Evolutionary conservation across 2,329 filamentous ascomycete species (phyloP), one percentile per base, ranked within the genome.

Genomic region (Aspergillus sp.): DNA sequence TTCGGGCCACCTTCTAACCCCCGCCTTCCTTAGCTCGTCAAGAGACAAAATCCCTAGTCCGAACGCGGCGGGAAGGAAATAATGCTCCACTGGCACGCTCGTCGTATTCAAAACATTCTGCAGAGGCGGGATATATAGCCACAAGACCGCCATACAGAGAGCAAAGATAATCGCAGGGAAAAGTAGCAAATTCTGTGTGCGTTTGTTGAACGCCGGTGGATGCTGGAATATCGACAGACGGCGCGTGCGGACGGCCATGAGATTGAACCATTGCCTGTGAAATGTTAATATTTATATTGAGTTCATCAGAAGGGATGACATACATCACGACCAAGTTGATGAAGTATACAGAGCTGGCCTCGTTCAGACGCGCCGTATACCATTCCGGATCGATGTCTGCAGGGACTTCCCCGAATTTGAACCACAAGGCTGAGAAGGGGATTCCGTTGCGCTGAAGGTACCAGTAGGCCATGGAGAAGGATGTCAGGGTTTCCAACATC

Each of bases 261-360:
- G 79, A 70, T 89, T 91, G 80, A 92, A 92, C 81, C 87, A 88
- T 80, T 91, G 88, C 81, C 82, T 70, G 12, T 10, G 45, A 10
- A 0, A 10, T n/a, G 20, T 54, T 29, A 56, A 56, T 46, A 9
- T 39, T 46, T 75, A 56, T 20, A 14, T n/a, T 7, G 31, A 18
- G n/a, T 16, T 5, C 52, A 29, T 46, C 16, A 36, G 1, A 49
- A 1, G 16, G 7, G n/a, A 24, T 1, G 51, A 72, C 82, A 73
- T 78, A 85, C 89, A 93, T 91, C 52, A 93, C 87, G 2, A 94
- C 90, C 22, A 94, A 78, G 60, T 88, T 93, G 65, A 92, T 84
- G 67, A 93, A 93, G 74, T 93, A 93, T 60, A 94, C 87, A 16
- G 87, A 90, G 42, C 85, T 88, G 0, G 88, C 89, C 61, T 84